These are phyloP conservation scores for Penicillium sp. DNA, from an alignment of 2,329 filamentous ascomycete species.

Conservation along the genomic window DNA sequence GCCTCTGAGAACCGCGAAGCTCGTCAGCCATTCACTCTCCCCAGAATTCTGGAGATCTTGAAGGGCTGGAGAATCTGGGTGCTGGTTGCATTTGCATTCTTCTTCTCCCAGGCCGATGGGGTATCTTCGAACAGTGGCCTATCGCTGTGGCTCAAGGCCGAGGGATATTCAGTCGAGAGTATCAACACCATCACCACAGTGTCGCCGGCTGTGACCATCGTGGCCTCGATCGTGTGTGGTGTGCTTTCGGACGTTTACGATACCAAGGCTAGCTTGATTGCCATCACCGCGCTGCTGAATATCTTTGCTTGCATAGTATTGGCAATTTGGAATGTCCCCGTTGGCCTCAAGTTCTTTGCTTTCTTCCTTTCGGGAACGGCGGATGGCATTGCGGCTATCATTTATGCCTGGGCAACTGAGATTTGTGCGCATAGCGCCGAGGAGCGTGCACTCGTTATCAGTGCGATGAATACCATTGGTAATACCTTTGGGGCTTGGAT, in stretches of 20 bases:
- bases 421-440: slow-evolving; percentile 37
- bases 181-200: slow-evolving; percentile 23
- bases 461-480: slow-evolving; percentile 35
- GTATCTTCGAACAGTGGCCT: slow-evolving; percentile 26
- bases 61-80: slow-evolving; percentile 23
- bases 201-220: slow-evolving; percentile 20
- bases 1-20: slow-evolving; percentile 23
- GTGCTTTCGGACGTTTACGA: slow-evolving; percentile 20
- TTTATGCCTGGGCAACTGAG: slow-evolving; percentile 29
- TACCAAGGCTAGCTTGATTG: slow-evolving; percentile 20
- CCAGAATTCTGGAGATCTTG: slow-evolving; percentile 15
- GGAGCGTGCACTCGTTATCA: slow-evolving; percentile 27
- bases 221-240: slow-evolving; percentile 20
- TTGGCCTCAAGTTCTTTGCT: slow-evolving; percentile 22
- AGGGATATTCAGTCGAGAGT: slow-evolving; percentile 24
- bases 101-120: slow-evolving; percentile 27
- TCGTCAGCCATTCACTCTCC: slow-evolving; percentile 21
- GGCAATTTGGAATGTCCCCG: slow-evolving; percentile 21
- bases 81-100: slow-evolving; percentile 22
- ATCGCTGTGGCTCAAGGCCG: slow-evolving; percentile 24
- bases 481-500: slow-evolving; percentile 35
- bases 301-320: slow-evolving; percentile 22
- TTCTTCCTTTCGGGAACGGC: slow-evolving; percentile 26
- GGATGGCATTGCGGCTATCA: slow-evolving; percentile 26
- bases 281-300: slow-evolving; percentile 17